phyloP scores from a whole-genome alignment of 2,329 filamentous ascomycete genomes.

The Fusarium austroafricanum region DNA sequence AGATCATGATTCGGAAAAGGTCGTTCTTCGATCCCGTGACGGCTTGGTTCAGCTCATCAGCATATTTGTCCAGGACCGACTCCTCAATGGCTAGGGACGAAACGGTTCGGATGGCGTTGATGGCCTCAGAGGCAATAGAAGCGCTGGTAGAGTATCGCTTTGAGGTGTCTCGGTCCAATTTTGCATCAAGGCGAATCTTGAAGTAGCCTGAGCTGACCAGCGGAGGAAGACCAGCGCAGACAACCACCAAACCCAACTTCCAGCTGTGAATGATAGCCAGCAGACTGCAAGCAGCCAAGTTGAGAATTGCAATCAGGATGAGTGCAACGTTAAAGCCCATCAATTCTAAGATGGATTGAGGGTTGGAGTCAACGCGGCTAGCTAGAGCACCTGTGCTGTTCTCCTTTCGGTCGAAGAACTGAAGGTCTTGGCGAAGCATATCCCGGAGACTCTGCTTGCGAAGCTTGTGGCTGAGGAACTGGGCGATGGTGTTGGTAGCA shows the following conservation, averaged over 20 bases:
- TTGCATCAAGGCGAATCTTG: constrained; percentile 55
- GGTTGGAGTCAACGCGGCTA: constrained; percentile 52
- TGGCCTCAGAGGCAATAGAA: constrained; percentile 58
- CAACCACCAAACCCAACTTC: constrained; percentile 62
- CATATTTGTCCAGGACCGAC: constrained; percentile 48
- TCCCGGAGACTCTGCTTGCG: constrained; percentile 44
- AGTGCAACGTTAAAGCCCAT: constrained; percentile 58
- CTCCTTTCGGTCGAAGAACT: constrained; percentile 57
- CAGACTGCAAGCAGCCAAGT: constrained; percentile 53
- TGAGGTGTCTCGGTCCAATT: constrained; percentile 52
- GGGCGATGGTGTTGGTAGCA: constrained; percentile 49
- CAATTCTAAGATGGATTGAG: constrained; percentile 55
- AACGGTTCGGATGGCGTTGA: constrained; percentile 55
- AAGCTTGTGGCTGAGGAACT: constrained; percentile 45
- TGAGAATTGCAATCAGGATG: constrained; percentile 54
- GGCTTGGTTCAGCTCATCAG: constrained; percentile 48
- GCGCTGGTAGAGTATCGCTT: constrained; percentile 53
- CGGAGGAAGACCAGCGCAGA: constrained; percentile 56
- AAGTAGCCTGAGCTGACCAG: constrained; percentile 53
- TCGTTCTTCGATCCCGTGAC: constrained; percentile 48
- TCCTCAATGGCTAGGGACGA: constrained; percentile 57
- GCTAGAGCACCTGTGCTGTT: constrained; percentile 55
- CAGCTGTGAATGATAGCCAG: constrained; percentile 59
- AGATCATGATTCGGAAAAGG: constrained; percentile 51
- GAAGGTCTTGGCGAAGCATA: constrained; percentile 56